phyloP scores from a whole-genome alignment of 2,329 filamentous ascomycete genomes.

The Akanthomyces lecanii region DNA sequence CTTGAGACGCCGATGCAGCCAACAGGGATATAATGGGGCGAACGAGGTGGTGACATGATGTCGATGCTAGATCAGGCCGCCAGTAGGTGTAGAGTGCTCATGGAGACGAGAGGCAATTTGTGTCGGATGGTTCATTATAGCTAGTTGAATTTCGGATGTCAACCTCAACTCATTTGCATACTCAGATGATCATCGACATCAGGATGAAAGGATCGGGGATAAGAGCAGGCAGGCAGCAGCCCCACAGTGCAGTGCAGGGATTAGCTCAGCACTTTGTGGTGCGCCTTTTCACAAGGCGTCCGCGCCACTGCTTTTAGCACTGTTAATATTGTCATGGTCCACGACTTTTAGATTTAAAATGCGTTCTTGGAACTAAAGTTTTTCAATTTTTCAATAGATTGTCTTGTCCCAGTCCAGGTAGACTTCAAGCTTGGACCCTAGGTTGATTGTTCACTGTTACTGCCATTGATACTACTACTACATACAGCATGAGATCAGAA shows the following conservation, averaged over 20 bases:
- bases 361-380: too few species aligned
- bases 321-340: too few species aligned
- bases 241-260: not conserved
- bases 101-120: not conserved
- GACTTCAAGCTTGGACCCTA: too few species aligned
- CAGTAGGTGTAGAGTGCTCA: not conserved
- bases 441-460: too few species aligned
- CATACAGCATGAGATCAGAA: too few species aligned
- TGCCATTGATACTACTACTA: too few species aligned
- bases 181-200: not conserved
- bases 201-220: not conserved
- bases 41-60: conserved; percentile 20
- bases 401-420: too few species aligned
- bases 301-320: too few species aligned
- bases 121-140: not conserved
- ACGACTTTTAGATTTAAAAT: too few species aligned
- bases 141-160: not conserved
- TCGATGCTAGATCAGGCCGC: not conserved
- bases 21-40: conserved; percentile 35
- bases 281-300: too few species aligned
- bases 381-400: too few species aligned
- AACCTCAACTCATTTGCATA: not conserved
- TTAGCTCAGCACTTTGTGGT: not conserved
- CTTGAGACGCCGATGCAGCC: conserved; percentile 35
- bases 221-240: conserved; percentile 6